A percentile compares a stretch with the other conserved stretches of the same genome.
Conservation (phyloP, 164 flowering plant genomes). For the Kalanchoe fedtschenkoi region DNA sequence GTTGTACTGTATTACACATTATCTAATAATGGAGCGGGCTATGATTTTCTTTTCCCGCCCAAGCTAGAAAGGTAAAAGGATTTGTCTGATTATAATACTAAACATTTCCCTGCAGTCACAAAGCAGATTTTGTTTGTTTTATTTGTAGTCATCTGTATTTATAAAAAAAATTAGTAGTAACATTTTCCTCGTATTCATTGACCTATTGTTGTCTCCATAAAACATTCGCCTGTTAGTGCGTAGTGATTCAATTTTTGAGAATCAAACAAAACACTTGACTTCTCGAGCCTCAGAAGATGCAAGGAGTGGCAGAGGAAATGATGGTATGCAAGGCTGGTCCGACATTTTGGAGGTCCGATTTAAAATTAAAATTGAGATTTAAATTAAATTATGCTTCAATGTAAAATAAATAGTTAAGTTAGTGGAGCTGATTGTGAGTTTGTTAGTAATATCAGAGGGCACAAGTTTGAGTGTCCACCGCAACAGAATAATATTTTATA, state of each 20-base stretch:
- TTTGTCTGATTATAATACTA: not conserved
- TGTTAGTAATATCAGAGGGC: no score
- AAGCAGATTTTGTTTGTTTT: not conserved
- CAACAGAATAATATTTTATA: no score
- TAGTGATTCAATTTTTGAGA: constrained; percentile 13
- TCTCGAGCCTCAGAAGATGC: constrained; percentile 11
- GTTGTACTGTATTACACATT: no score
- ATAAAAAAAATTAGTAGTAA: constrained; percentile 7
- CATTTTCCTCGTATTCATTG: constrained; percentile 13
- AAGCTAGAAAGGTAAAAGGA: not conserved
- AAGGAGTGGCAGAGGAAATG: not conserved
- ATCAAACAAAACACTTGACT: constrained; percentile 21
- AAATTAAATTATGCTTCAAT: no score
- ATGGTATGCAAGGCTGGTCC: no score
- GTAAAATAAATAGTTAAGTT: no score
- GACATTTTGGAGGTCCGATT: no score
- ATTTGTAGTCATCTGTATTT: not conserved
- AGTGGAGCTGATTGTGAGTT: no score
- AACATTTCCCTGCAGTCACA: not conserved
- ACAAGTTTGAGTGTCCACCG: no score
- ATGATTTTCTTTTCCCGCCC: not conserved
- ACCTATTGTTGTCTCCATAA: constrained; percentile 9
- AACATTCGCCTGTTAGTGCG: constrained; percentile 29
- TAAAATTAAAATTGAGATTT: no score
- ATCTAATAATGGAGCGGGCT: not conserved